Percentiles rank a stretch among this genome's conserved stretches.
Evolutionary conservation across 192 early-diverging fungal genomes (phyloP).

Genomic region (Phlyctochytrium planicorne): DNA sequence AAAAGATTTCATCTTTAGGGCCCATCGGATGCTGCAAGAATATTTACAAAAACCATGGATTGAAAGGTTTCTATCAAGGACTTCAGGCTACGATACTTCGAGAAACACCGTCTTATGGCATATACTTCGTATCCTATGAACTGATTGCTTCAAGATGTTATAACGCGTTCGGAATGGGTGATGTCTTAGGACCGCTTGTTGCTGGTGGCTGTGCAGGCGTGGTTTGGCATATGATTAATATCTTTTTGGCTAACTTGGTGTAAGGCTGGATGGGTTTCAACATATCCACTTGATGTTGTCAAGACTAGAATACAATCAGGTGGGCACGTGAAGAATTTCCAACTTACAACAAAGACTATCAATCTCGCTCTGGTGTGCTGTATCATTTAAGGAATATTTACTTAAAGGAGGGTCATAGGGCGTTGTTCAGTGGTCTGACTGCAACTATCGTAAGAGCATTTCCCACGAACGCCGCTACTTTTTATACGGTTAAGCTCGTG

Average conservation of each 20-base stretch:
- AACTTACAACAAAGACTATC: background rate
- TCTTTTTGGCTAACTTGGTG: background rate
- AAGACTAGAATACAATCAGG: constrained; percentile 52
- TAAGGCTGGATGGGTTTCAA: constrained; percentile 38
- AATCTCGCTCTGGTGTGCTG: constrained; percentile 1
- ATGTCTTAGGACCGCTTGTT: constrained; percentile 27
- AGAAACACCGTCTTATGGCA: constrained; percentile 50
- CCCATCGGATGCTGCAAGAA: constrained; percentile 40
- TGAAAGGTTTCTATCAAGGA: constrained; percentile 37
- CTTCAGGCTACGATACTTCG: constrained; percentile 37
- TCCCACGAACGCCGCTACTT: constrained; percentile 55
- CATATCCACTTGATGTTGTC: constrained; percentile 54
- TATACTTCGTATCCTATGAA: constrained; percentile 56
- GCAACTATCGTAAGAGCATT: constrained; percentile 50
- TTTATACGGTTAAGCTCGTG: constrained; percentile 34
- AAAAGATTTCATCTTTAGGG: constrained; percentile 23
- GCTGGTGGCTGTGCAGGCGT: constrained; percentile 54
- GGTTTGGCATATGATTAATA: background rate
- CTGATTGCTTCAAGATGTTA: constrained; percentile 18
- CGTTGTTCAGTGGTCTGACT: constrained; percentile 42
- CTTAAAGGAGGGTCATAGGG: constrained; percentile 36
- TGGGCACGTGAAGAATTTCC: constrained; percentile 8
- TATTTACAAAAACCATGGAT: constrained; percentile 31
- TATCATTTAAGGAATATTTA: constrained; percentile 23
- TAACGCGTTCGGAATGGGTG: background rate